phyloP scores from a whole-genome alignment of 441 rosid species.

The Euphorbia schlechtendalii region DNA sequence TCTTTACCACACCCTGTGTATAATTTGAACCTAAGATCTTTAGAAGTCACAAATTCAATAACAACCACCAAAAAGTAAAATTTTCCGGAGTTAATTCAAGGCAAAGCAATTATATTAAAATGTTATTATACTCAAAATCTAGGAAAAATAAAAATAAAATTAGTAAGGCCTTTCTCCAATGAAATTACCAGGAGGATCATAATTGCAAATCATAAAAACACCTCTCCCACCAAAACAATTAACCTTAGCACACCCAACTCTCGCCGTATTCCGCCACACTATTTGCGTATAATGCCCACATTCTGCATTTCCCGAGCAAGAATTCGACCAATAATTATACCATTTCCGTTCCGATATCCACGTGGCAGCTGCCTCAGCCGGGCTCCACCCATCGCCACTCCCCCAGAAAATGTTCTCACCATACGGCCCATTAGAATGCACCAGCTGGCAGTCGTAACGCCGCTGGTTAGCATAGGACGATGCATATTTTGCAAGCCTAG shows the following conservation, averaged over 20 bases:
- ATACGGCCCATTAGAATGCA: conserved; percentile 53
- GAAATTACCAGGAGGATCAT: conserved; percentile 91
- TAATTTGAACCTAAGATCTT: too few species aligned
- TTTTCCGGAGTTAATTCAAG: too few species aligned
- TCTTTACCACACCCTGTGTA: too few species aligned
- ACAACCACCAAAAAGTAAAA: too few species aligned
- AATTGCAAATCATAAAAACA: conserved; percentile 77
- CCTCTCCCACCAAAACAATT: conserved; percentile 45
- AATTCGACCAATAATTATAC: conserved; percentile 36
- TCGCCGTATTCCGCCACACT: conserved; percentile 48
- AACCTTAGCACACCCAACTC: conserved; percentile 56
- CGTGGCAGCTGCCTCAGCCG: conserved; percentile 40
- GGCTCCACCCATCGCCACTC: conserved; percentile 37
- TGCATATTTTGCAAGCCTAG: conserved; percentile 36
- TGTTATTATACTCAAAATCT: too few species aligned
- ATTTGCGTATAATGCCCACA: conserved; percentile 67
- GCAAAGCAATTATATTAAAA: too few species aligned
- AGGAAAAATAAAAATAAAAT: conserved; percentile 16
- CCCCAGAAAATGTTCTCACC: conserved; percentile 67
- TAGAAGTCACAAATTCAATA: too few species aligned
- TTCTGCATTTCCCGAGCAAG: conserved; percentile 34
- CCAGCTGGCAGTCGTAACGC: conserved; percentile 39
- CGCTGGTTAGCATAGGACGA: conserved; percentile 32
- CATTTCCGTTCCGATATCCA: conserved; percentile 49
- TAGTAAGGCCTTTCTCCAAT: conserved; percentile 79